A percentile compares a stretch with the other conserved stretches of the same genome.
These are phyloP conservation scores for Coemansia sp. DNA, from an alignment of 192 early-diverging fungal species.

Conservation along the genomic window DNA sequence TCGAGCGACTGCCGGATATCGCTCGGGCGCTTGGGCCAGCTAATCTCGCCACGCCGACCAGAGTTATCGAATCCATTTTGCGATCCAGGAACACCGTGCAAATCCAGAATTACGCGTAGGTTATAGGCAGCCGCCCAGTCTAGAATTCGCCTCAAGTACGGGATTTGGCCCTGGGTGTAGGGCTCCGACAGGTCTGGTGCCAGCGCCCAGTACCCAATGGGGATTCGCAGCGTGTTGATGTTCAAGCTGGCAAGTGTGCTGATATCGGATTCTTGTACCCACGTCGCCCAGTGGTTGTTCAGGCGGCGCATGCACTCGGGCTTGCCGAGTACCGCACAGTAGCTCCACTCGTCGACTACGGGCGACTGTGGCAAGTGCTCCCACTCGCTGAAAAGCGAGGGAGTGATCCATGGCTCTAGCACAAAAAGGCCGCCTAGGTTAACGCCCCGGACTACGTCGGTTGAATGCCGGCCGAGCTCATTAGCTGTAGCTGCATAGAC, in stretches of 20 bases:
- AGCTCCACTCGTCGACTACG: slow-evolving; percentile 64
- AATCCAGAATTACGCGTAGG: slow-evolving; percentile 64
- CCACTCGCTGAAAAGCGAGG: slow-evolving; percentile 50
- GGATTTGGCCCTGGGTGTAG: slow-evolving; percentile 58
- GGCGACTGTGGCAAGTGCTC: slow-evolving; percentile 17
- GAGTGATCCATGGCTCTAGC: slow-evolving; percentile 63
- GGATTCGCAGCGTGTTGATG: slow-evolving; percentile 69
- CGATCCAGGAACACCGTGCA: slow-evolving; percentile 71
- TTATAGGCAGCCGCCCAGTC: slow-evolving; percentile 65
- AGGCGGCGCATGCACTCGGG: slow-evolving; percentile 52
- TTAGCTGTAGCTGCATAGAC: background rate
- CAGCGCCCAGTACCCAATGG: slow-evolving; percentile 71
- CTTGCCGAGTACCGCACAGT: slow-evolving; percentile 59
- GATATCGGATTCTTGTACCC: slow-evolving; percentile 63
- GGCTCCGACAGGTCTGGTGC: slow-evolving; percentile 55
- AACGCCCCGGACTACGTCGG: slow-evolving; percentile 59
- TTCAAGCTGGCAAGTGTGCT: slow-evolving; percentile 53
- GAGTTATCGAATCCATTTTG: slow-evolving; percentile 67
- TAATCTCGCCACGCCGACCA: slow-evolving; percentile 43
- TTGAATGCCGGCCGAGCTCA: background rate
- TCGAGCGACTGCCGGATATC: slow-evolving; percentile 34
- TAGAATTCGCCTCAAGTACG: slow-evolving; percentile 57
- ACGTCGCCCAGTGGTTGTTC: slow-evolving; percentile 59
- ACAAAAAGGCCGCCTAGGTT: slow-evolving; percentile 73
- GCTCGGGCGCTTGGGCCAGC: slow-evolving; percentile 28